Conservation (phyloP, 768 basidiomycete genomes). For the Vararia minispora region DNA sequence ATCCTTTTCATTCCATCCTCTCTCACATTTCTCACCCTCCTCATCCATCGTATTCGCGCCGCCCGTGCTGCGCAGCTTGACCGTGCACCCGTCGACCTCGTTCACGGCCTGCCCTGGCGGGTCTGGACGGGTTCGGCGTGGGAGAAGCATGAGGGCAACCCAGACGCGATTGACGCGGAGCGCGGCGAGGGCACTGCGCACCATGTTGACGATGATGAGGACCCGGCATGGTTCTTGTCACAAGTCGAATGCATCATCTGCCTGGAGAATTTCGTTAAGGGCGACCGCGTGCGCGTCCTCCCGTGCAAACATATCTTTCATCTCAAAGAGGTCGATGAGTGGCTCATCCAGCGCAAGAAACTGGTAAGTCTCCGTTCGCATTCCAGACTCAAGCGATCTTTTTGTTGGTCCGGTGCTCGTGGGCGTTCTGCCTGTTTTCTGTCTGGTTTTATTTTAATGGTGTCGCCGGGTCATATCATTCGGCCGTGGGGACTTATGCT, state of each 20-base stretch:
- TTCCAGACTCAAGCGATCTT: background rate
- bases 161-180: slow-evolving; percentile 11
- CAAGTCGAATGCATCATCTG: slow-evolving; percentile 92
- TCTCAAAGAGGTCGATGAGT: slow-evolving; percentile 80
- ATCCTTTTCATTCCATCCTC: slow-evolving; percentile 85
- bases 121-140: slow-evolving; percentile 75
- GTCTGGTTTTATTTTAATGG: too few species aligned
- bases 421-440: slow-evolving; percentile 6
- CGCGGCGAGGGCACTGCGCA: slow-evolving; percentile 9
- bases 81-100: slow-evolving; percentile 72
- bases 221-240: slow-evolving; percentile 66
- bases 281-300: slow-evolving; percentile 82
- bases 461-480: too few species aligned
- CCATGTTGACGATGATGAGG: slow-evolving; percentile 16
- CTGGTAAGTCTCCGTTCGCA: slow-evolving; percentile 43
- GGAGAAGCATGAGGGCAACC: slow-evolving; percentile 57
- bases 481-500: too few species aligned
- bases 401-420: background rate
- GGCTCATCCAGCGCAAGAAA: slow-evolving; percentile 90
- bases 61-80: slow-evolving; percentile 75
- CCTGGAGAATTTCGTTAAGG: slow-evolving; percentile 73
- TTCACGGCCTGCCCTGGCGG: slow-evolving; percentile 68
- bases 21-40: slow-evolving; percentile 79
- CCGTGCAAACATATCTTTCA: slow-evolving; percentile 97
- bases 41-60: slow-evolving; percentile 81